Conservation (phyloP, 192 early-diverging fungal species). For the Pilaira anomala region DNA sequence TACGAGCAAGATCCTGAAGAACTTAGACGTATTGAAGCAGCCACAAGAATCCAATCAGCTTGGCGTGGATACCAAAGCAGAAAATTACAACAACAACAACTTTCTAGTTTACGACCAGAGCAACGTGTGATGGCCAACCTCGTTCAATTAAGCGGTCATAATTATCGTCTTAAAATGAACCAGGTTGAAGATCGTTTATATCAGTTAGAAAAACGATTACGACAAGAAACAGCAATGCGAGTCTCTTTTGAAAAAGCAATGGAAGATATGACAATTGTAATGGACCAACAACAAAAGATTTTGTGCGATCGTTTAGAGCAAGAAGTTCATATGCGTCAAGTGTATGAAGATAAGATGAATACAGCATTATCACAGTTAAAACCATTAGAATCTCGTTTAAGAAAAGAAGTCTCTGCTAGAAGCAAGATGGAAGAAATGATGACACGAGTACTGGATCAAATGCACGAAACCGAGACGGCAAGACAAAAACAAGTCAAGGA, state of each 20-base stretch:
- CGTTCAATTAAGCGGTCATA: neutral
- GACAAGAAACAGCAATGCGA: constrained; percentile 30
- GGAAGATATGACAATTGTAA: constrained; percentile 30
- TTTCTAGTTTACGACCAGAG: neutral
- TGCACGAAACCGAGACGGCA: constrained; percentile 21
- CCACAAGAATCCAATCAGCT: constrained; percentile 20
- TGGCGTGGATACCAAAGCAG: constrained; percentile 19
- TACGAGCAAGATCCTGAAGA: neutral
- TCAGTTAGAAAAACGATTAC: constrained; percentile 13
- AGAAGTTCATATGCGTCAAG: constrained; percentile 26
- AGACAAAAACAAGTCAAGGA: constrained; percentile 8
- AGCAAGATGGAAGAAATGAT: constrained; percentile 24
- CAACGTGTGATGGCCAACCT: neutral
- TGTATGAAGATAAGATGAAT: constrained; percentile 25
- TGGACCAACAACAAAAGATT: constrained; percentile 29
- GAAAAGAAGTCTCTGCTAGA: constrained; percentile 18
- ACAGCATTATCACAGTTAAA: constrained; percentile 2
- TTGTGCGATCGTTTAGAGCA: constrained; percentile 29
- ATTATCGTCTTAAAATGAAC: constrained; percentile 15
- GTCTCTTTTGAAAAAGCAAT: constrained; percentile 32
- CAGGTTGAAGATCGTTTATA: constrained; percentile 1
- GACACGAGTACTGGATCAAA: constrained; percentile 20
- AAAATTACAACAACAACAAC: neutral
- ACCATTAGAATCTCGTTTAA: constrained; percentile 15
- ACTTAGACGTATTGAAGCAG: constrained; percentile 8